Evolutionary conservation across 1,284 basidiomycete genomes (phyloP).

Genomic region (Somion occarium): DNA sequence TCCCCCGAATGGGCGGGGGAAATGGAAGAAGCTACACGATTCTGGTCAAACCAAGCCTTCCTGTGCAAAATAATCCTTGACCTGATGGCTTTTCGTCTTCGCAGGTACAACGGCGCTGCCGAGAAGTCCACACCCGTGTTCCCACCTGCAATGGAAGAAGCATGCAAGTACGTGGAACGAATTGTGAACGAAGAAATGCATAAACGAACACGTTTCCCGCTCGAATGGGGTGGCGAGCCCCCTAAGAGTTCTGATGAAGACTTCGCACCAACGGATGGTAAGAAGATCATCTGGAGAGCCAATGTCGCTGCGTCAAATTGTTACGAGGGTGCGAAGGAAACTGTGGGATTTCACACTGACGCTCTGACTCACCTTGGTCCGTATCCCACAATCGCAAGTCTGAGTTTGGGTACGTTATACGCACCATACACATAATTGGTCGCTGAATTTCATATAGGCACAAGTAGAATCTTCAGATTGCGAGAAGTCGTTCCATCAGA

Average conservation of each 20-base stretch:
- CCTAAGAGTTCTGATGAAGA: constrained; percentile 17
- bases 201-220: constrained; percentile 54
- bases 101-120: constrained; percentile 75
- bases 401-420: constrained; percentile 71
- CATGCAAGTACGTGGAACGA: constrained; percentile 71
- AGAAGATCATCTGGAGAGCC: constrained; percentile 63
- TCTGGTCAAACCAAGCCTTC: constrained; percentile 43
- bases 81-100: constrained; percentile 7
- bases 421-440: background rate
- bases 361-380: constrained; percentile 80
- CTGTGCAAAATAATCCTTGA: background rate
- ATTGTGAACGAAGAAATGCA: constrained; percentile 74
- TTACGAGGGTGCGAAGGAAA: constrained; percentile 81
- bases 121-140: constrained; percentile 58
- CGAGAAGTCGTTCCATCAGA: constrained; percentile 67
- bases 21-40: constrained; percentile 63
- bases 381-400: constrained; percentile 87
- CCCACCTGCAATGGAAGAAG: constrained; percentile 70
- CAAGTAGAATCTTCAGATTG: constrained; percentile 70
- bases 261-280: constrained; percentile 22
- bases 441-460: constrained; percentile 38
- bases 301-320: constrained; percentile 92
- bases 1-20: constrained; percentile 35
- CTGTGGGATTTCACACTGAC: constrained; percentile 85
- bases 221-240: constrained; percentile 68